A percentile compares a stretch with the other conserved stretches of the same genome.
Conservation (phyloP, 139 green algal genomes). For the Raphidocelis subcapitata region DNA sequence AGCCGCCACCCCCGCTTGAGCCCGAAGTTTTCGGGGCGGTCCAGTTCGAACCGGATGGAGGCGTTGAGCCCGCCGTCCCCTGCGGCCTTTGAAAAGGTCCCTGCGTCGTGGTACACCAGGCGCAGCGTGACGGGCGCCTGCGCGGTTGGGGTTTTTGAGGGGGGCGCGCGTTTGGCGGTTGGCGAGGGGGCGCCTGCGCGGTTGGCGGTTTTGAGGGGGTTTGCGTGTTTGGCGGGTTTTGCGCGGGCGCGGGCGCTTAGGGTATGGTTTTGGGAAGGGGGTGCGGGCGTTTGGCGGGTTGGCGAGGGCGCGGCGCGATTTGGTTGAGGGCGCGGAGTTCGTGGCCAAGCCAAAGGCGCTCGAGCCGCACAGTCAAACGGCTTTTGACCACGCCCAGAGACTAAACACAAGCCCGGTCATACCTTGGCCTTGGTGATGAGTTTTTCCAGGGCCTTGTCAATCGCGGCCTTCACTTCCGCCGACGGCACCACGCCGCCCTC, state of each 20-base stretch:
- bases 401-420: neutral
- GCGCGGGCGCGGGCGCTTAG: too few species aligned
- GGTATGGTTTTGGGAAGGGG: too few species aligned
- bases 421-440: slow-evolving; percentile 49
- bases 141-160: neutral
- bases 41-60: slow-evolving; percentile 81
- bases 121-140: slow-evolving; percentile 77
- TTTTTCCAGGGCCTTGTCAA: slow-evolving; percentile 35
- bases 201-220: neutral
- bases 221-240: too few species aligned
- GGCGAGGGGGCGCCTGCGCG: neutral
- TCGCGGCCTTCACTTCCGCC: slow-evolving; percentile 20
- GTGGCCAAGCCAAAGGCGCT: too few species aligned
- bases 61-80: slow-evolving; percentile 81
- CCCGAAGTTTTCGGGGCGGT: slow-evolving; percentile 83
- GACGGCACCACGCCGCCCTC: too few species aligned
- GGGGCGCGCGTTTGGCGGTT: too few species aligned
- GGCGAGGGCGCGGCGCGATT: too few species aligned
- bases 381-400: too few species aligned
- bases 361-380: too few species aligned
- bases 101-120: slow-evolving; percentile 88
- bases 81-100: slow-evolving; percentile 49
- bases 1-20: slow-evolving; percentile 77
- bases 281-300: too few species aligned
- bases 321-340: too few species aligned